A percentile compares a stretch with the other conserved stretches of the same genome.
Evolutionary conservation across 108 stramenopile genomes (phyloP).

Genomic region (Nitzschia sp.): DNA sequence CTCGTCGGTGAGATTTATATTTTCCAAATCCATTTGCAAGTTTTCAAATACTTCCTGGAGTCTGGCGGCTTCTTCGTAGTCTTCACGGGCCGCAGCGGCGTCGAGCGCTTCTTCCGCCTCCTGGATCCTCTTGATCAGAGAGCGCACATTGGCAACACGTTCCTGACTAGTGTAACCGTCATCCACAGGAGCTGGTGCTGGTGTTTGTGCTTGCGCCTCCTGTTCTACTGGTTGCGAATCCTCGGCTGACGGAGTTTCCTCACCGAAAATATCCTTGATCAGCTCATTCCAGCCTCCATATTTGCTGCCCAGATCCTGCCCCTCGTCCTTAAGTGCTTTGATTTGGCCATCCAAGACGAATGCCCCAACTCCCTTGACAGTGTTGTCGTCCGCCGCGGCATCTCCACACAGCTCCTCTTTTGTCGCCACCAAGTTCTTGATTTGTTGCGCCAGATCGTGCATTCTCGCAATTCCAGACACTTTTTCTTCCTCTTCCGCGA

Average conservation of each 20-base stretch:
- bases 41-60: slow-evolving; percentile 46
- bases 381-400: slow-evolving; percentile 36
- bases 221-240: neutral
- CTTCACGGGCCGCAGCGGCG: slow-evolving; percentile 50
- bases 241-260: neutral
- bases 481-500: slow-evolving; percentile 63
- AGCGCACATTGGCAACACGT: slow-evolving; percentile 33
- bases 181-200: slow-evolving; percentile 3
- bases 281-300: slow-evolving; percentile 68
- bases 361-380: slow-evolving; percentile 68
- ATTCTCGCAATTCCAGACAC: slow-evolving; percentile 56
- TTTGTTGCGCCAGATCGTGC: slow-evolving; percentile 56
- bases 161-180: slow-evolving; percentile 31
- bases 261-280: slow-evolving; percentile 11
- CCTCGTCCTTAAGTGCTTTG: slow-evolving; percentile 56
- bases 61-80: slow-evolving; percentile 56
- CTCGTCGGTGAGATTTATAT: slow-evolving; percentile 51
- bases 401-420: slow-evolving; percentile 51
- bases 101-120: slow-evolving; percentile 43
- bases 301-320: slow-evolving; percentile 55
- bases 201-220: neutral
- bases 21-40: slow-evolving; percentile 36
- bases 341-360: slow-evolving; percentile 77
- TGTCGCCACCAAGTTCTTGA: slow-evolving; percentile 41
- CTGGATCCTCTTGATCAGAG: slow-evolving; percentile 27